phyloP scores from a whole-genome alignment of 2,329 filamentous ascomycete genomes.

The Trichoderma endophyticum region DNA sequence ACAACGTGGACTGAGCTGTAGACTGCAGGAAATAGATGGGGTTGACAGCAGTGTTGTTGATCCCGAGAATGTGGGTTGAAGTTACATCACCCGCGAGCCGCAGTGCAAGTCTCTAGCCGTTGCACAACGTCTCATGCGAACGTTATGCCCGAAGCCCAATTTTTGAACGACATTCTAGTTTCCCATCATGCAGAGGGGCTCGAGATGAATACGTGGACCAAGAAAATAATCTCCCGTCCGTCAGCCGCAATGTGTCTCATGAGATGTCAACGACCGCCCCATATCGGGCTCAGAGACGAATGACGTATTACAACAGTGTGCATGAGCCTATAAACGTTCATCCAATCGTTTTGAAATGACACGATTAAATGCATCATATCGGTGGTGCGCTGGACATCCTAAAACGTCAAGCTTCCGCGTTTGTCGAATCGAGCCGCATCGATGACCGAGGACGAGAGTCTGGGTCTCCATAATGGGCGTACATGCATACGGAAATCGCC shows the following conservation, averaged over 20 bases:
- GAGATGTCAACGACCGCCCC: background rate
- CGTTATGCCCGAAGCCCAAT: background rate
- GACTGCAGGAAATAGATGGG: background rate
- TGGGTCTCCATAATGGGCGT: background rate
- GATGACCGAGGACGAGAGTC: background rate
- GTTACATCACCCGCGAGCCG: background rate
- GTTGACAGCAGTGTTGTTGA: background rate
- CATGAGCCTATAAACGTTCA: background rate
- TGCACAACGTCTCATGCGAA: background rate
- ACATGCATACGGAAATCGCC: background rate
- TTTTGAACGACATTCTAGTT: too few species aligned
- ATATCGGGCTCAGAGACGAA: background rate
- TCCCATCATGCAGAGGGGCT: background rate
- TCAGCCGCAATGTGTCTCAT: background rate
- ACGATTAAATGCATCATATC: background rate
- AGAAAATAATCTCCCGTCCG: background rate
- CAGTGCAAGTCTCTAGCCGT: background rate
- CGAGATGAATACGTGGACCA: slow-evolving; percentile 2
- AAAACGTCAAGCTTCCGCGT: background rate
- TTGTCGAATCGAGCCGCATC: background rate
- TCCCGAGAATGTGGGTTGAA: background rate
- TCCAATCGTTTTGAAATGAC: background rate
- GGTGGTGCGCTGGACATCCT: background rate
- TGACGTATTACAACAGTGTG: background rate
- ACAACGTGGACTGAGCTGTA: background rate